phyloP scores from a whole-genome alignment of 139 green algal genomes.

The Auxenochlorella pyrenoidosa region DNA sequence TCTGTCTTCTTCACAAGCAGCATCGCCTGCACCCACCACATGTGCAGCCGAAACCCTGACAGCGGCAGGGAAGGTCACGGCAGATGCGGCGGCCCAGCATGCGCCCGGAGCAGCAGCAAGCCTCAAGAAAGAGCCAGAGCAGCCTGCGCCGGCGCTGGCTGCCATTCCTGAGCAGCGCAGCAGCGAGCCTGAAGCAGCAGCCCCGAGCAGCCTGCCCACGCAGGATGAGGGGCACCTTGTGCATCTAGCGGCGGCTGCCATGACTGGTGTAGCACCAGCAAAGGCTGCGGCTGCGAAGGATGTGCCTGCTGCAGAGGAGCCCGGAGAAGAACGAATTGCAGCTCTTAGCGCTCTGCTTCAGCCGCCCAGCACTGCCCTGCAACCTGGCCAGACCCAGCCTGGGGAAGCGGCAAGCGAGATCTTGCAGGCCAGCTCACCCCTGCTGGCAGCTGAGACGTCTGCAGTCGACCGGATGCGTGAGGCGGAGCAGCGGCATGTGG shows the following conservation, averaged over 20 bases:
- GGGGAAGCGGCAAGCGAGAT: background rate
- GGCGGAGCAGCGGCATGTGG: background rate
- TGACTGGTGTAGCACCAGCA: background rate
- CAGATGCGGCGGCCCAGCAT: background rate
- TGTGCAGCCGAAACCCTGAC: background rate
- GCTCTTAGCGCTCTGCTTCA: background rate
- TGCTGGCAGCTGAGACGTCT: background rate
- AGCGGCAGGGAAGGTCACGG: background rate
- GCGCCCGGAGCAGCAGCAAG: background rate
- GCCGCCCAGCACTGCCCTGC: background rate
- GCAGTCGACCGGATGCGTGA: background rate
- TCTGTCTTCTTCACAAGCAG: no score
- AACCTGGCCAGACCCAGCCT: no score
- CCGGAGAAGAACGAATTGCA: background rate
- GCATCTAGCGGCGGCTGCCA: background rate
- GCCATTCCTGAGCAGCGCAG: constrained; percentile 6
- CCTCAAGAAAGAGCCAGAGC: background rate
- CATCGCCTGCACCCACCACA: background rate
- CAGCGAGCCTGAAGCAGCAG: background rate
- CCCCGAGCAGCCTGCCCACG: background rate
- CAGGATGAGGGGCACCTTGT: no score
- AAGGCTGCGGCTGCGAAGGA: background rate
- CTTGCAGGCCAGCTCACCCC: background rate
- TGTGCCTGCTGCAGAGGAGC: background rate
- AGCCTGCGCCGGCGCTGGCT: background rate